phyloP scores from a whole-genome alignment of 768 basidiomycete genomes.

The Tulasnella sp. region DNA sequence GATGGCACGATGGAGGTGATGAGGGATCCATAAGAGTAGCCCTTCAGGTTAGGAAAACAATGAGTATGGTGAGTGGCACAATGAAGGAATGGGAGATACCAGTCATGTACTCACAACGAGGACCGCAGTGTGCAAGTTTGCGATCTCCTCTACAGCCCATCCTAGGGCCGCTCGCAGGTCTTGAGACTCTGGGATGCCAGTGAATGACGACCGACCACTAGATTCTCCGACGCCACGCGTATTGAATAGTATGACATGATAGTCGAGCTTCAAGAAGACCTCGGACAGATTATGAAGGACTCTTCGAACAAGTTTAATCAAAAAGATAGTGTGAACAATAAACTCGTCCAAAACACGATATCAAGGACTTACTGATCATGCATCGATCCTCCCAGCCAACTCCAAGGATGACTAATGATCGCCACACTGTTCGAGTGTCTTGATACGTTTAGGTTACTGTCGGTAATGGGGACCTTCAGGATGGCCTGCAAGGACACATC shows the following conservation, averaged over 20 bases:
- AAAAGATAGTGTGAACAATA: background rate
- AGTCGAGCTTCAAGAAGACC: conserved; percentile 35
- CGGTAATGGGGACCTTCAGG: background rate
- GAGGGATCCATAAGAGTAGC: conserved; percentile 77
- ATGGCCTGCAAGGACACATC: background rate
- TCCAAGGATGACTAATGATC: conserved; percentile 75
- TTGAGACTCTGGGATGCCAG: conserved; percentile 55
- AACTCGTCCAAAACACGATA: background rate
- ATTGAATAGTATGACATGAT: conserved; percentile 60
- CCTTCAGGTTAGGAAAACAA: conserved; percentile 33
- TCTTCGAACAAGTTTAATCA: conserved; percentile 22
- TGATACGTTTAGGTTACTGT: background rate
- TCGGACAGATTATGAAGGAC: conserved; percentile 29
- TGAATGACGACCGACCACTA: conserved; percentile 60
- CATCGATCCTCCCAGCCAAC: conserved; percentile 70
- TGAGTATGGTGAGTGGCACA: background rate
- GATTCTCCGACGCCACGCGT: conserved; percentile 68
- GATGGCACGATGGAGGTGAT: conserved; percentile 35
- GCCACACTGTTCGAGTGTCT: conserved; percentile 27
- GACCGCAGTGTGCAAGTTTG: conserved; percentile 33
- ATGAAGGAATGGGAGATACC: background rate
- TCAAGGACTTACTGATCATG: conserved; percentile 52
- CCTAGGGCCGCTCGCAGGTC: conserved; percentile 52
- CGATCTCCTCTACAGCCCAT: conserved; percentile 31
- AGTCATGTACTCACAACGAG: conserved; percentile 41